Conservation (phyloP, 306 rosid genomes). For the Fragaria nilgerrensis region DNA sequence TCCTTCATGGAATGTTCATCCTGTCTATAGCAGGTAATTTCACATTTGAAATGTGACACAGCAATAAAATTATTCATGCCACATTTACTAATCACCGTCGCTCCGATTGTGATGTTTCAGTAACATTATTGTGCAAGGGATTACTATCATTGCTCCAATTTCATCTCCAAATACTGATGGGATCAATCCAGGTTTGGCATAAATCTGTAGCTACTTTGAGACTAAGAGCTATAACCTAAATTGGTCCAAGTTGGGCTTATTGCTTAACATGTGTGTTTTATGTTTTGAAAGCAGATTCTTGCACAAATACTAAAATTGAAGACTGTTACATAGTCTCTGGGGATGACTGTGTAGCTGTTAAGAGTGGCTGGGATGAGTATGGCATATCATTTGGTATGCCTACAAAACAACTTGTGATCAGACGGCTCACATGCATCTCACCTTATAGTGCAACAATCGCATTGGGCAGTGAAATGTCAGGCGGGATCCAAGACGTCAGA, state of each 20-base stretch:
- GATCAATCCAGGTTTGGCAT: conserved; percentile 43
- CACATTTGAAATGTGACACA: background rate
- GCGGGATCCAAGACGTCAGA: conserved; percentile 44
- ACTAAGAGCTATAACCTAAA: background rate
- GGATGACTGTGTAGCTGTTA: conserved; percentile 51
- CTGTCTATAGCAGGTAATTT: conserved; percentile 44
- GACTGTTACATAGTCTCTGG: conserved; percentile 54
- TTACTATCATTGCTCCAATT: conserved; percentile 47
- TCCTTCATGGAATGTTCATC: conserved; percentile 52
- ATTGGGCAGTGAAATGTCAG: conserved; percentile 51
- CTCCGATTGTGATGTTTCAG: conserved; percentile 23
- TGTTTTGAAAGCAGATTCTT: conserved; percentile 33
- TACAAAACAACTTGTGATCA: conserved; percentile 40
- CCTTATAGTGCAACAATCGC: conserved; percentile 49
- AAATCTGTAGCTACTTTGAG: background rate
- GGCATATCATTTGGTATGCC: conserved; percentile 47
- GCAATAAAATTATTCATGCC: background rate
- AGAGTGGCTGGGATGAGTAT: conserved; percentile 57
- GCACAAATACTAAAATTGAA: conserved; percentile 49
- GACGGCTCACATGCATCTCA: conserved; percentile 44
- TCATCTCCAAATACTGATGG: conserved; percentile 52
- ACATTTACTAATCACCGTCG: background rate
- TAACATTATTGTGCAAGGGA: conserved; percentile 42
- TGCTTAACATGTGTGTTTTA: background rate
- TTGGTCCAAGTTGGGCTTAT: background rate